Evolutionary conservation across 768 basidiomycete genomes (phyloP), one percentile per base, ranked within the genome.

Genomic region (Tremella mesenterica): DNA sequence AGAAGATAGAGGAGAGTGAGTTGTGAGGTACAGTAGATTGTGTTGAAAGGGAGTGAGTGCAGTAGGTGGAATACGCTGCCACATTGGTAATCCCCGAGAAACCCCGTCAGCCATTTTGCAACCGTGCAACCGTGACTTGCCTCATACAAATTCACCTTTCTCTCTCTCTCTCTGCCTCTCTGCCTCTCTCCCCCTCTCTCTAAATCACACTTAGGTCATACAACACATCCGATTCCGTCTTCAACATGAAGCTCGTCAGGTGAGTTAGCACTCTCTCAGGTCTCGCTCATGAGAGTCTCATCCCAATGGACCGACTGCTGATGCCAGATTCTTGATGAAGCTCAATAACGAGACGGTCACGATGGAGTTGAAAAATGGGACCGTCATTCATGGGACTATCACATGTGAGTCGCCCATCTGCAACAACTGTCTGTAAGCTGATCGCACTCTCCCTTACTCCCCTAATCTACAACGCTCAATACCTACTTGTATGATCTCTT

Each of bases 331-430:
- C 78, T 81, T 95, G 79, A 99, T 97, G 93, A 99, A 97, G 80
- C 77, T 99, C 77, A 93, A 95, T 81, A 96, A 96, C 74, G 93
- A 99, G 80, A 92, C 93, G 59, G 91, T 96, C 64, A 89, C 92
- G 58, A 82, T 97, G 73, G 92, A 99, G 78, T 81, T 99, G 63
- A 99, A 99, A 77, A 96, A 99, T 66, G 95, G 95, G 26, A 88
- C 89, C 0, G 77, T 90, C 48, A 85, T 99, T 14, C 86, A 93
- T 67, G 93, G 93, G 10, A 99, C 93, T 21, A 95, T 97, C 74
- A 95, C 90, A 14, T 92, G 93, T 92, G 57, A 59, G 83, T 26
- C 7, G 10, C 27, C 7, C n/a, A n/a, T n/a, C n/a, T n/a, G n/a
- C n/a, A n/a, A n/a, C n/a, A n/a, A n/a, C n/a, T n/a, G n/a, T n/a